Conservation (phyloP, 2,329 filamentous ascomycete species). For the Bipolaris bicolor region DNA sequence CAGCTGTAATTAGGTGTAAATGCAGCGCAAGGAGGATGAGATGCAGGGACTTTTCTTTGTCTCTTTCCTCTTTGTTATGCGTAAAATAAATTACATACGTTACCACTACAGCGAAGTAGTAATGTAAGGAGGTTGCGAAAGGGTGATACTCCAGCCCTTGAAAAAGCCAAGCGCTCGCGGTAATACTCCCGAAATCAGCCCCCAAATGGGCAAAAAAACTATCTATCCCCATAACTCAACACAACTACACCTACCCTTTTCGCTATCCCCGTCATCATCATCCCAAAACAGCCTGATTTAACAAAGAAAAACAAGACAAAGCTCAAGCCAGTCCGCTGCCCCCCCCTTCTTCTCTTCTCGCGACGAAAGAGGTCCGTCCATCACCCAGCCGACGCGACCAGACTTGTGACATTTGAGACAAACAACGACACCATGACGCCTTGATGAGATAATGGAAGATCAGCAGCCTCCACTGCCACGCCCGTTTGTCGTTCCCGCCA, state of each 20-base stretch:
- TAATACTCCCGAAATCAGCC: neutral
- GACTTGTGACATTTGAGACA: neutral
- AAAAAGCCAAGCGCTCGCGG: neutral
- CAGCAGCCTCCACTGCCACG: neutral
- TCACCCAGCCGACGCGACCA: constrained; percentile 7
- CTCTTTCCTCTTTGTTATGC: neutral
- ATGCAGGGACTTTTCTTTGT: neutral
- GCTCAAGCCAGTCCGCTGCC: neutral
- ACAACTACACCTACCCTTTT: neutral
- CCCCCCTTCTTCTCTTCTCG: neutral
- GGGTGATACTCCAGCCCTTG: neutral
- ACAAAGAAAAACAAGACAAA: neutral
- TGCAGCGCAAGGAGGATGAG: neutral
- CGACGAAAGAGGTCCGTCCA: neutral
- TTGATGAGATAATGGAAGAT: neutral
- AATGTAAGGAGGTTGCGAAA: neutral
- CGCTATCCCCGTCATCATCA: neutral
- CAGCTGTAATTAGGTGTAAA: neutral
- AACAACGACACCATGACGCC: neutral
- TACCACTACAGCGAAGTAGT: neutral
- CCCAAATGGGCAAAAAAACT: neutral
- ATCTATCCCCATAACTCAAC: neutral
- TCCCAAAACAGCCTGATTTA: neutral
- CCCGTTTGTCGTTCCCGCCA: no score
- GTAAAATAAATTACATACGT: neutral